Base-by-base conservation (phyloP, 331 rosid species). In the Acacia pycnantha region DNA sequence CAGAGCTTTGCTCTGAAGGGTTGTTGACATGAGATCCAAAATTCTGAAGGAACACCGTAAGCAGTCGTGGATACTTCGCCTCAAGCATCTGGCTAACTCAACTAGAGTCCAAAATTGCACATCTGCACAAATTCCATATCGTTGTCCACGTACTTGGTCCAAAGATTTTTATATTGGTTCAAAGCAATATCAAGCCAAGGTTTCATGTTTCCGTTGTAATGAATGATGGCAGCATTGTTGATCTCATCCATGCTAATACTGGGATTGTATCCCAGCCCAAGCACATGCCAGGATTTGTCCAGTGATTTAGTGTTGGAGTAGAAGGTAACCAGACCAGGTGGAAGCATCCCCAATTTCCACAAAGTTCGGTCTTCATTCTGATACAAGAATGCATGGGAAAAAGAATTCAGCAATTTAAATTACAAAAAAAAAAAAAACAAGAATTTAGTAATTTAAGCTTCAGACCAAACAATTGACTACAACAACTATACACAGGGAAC, bases 261-360 rank as follows among this genome's bases (percentile, higher is more conserved):
- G 68, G 99, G 99, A 86, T 96, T 96, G 90, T 91, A 96, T 46
- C 99, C 98, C 73, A 96, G 90, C 35, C 98, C 99, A 26, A 90
- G 99, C 61, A 96, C 99, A 44, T 96, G 99, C 99, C 99, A 96
- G 53, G 98, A 93, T 89, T 92, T 94, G 88, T 96, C 98, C 84
- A 96, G 76, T 27, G 98, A 92, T 89, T 94, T 96, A 53, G 98
- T 94, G 69, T 89, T 78, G 16, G 98, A 86, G 91, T 94, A 94
- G 87, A 94, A 96, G 80, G 97, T 94, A 84, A 96, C 86, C 89
- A 96, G 84, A 76, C 97, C 97, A 5, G 97, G 95, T 8, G 99
- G 82, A 69, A 90, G 90, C 15, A 92, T 89, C 84, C 97, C 95
- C 6, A 68, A 71, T 70, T 88, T 94, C 95, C 96, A 96, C 70